Conservation (phyloP, 768 basidiomycete genomes). For the Grammothele lineata region DNA sequence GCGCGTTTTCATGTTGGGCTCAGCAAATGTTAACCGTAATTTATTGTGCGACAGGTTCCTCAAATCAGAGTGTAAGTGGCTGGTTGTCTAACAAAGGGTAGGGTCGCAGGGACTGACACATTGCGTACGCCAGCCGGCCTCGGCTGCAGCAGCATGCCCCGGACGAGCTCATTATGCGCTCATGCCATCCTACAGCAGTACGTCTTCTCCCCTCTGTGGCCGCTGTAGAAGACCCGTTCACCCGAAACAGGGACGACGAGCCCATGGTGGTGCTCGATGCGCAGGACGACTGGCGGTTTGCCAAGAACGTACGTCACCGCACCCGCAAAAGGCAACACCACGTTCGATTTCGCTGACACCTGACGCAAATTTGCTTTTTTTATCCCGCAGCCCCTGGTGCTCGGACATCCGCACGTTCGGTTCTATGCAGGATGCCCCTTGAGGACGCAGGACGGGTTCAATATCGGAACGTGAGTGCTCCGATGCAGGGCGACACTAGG, state of each 20-base stretch:
- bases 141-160: conserved; percentile 38
- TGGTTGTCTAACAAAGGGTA: background rate
- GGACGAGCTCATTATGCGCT: conserved; percentile 73
- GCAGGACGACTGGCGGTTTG: conserved; percentile 81
- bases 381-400: conserved; percentile 59
- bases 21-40: conserved; percentile 1
- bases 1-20: conserved; percentile 29
- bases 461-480: conserved; percentile 70
- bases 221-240: background rate
- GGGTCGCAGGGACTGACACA: background rate
- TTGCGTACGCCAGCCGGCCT: conserved; percentile 38
- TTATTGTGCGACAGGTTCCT: conserved; percentile 62
- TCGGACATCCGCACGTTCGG: conserved; percentile 60
- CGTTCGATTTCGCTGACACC: background rate
- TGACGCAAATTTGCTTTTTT: background rate
- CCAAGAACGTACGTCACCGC: conserved; percentile 64
- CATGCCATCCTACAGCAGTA: conserved; percentile 82
- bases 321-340: background rate
- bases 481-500: conserved; percentile 30
- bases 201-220: conserved; percentile 17
- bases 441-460: conserved; percentile 84
- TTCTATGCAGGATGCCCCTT: conserved; percentile 94
- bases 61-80: conserved; percentile 75
- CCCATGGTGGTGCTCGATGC: conserved; percentile 85
- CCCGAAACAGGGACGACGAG: conserved; percentile 62